Percentiles rank a stretch among this genome's conserved stretches.
phyloP scores from a whole-genome alignment of 228 moss, liverwort and hornwort genomes.

The Sphagnum magellanicum region DNA sequence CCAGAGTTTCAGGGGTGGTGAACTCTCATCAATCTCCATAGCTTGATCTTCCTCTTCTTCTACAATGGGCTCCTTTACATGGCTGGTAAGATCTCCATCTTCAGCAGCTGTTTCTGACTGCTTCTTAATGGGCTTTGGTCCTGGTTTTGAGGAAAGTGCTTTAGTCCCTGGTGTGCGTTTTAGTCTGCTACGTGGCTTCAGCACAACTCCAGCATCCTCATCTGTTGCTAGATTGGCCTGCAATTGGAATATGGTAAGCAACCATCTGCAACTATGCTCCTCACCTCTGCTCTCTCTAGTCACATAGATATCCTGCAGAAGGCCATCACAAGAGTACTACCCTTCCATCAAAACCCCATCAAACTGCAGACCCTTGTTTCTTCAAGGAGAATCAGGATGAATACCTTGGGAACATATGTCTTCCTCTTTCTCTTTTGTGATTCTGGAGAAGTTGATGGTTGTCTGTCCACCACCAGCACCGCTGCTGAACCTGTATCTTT shows the following conservation, averaged over 20 bases:
- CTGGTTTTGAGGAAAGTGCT: conserved; percentile 54
- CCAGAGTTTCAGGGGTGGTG: conserved; percentile 72
- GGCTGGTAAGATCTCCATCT: conserved; percentile 37
- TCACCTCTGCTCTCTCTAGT: too few species aligned
- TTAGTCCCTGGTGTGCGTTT: conserved; percentile 55
- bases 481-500: conserved; percentile 39
- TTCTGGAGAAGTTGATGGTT: conserved; percentile 64
- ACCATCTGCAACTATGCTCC: not conserved
- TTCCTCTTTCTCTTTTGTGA: conserved; percentile 74
- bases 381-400: too few species aligned
- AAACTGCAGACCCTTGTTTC: too few species aligned
- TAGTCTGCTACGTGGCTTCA: conserved; percentile 75
- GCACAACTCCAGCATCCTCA: conserved; percentile 48
- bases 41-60: conserved; percentile 36
- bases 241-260: conserved; percentile 8
- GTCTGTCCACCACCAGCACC: conserved; percentile 27
- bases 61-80: conserved; percentile 19
- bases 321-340: too few species aligned
- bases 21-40: conserved; percentile 57
- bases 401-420: not conserved
- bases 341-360: too few species aligned
- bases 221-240: conserved; percentile 53
- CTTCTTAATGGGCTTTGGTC: conserved; percentile 46
- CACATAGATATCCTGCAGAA: too few species aligned
- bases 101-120: conserved; percentile 34